A percentile compares a stretch with the other conserved stretches of the same genome.
Conservation (phyloP, 2,329 filamentous ascomycete genomes). For the Podosphaera aphanis region DNA sequence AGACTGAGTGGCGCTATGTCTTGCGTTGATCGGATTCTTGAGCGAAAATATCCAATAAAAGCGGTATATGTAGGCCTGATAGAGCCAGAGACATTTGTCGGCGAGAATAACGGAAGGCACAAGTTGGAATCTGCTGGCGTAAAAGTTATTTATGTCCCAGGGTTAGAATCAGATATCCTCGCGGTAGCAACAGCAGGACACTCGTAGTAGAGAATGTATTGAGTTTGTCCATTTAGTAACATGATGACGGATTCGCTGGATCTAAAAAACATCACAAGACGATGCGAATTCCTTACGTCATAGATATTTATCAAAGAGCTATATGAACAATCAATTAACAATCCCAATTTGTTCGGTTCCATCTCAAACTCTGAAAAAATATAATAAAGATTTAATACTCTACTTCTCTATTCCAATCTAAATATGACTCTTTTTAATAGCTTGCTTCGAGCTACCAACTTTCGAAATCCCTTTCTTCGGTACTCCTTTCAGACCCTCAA, state of each 20-base stretch:
- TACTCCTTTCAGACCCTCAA: background rate
- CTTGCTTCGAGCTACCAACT: constrained; percentile 36
- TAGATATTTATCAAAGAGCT: too few relatives aligned
- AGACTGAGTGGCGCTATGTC: constrained; percentile 51
- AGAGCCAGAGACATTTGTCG: constrained; percentile 80
- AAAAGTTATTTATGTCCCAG: constrained; percentile 45
- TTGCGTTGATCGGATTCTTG: constrained; percentile 59
- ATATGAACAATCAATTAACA: too few relatives aligned
- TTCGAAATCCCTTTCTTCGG: constrained; percentile 35
- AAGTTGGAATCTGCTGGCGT: constrained; percentile 52
- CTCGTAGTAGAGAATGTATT: constrained; percentile 1
- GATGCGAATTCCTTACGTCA: background rate
- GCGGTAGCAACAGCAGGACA: constrained; percentile 69
- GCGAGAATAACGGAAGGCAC: constrained; percentile 49
- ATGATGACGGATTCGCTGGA: background rate
- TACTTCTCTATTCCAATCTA: too few relatives aligned
- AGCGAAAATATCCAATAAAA: constrained; percentile 29
- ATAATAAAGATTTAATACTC: background rate
- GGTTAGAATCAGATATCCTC: constrained; percentile 62
- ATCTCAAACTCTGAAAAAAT: too few relatives aligned
- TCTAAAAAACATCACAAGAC: background rate
- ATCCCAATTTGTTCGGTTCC: too few relatives aligned
- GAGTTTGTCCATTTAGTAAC: background rate
- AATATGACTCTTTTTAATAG: constrained; percentile 18
- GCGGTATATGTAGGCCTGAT: constrained; percentile 71